Evolutionary conservation across 2,329 filamentous ascomycete genomes (phyloP).

Genomic region (Fonsecaea multimorphosa): DNA sequence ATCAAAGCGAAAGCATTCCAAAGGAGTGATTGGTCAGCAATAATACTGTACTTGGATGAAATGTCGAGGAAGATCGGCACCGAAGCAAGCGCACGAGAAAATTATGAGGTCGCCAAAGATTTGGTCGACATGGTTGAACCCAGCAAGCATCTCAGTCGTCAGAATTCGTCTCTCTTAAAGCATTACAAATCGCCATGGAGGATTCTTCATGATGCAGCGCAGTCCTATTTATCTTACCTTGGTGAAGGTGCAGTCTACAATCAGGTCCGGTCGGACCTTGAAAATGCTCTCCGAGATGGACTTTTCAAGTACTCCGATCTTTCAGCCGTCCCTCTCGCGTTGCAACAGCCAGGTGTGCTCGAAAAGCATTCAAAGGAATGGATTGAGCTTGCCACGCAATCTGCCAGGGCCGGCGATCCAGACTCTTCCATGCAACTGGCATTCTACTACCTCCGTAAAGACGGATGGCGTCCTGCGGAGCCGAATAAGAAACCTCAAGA

Average conservation of each 20-base stretch:
- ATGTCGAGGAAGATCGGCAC: conserved; percentile 13
- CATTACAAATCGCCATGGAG: conserved; percentile 25
- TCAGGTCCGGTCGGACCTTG: conserved; percentile 24
- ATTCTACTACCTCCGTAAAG: conserved; percentile 29
- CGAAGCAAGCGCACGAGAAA: conserved; percentile 18
- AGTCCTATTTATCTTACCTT: conserved; percentile 26
- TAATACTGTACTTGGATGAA: conserved; percentile 26
- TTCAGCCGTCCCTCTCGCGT: conserved; percentile 19
- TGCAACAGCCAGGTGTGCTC: conserved; percentile 17
- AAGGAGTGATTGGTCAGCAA: conserved; percentile 27
- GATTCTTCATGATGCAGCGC: conserved; percentile 21
- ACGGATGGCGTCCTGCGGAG: conserved; percentile 30
- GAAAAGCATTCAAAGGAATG: conserved; percentile 25
- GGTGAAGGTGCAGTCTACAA: conserved; percentile 9
- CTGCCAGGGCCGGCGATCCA: conserved; percentile 25
- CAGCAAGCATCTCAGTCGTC: conserved; percentile 1
- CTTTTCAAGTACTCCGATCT: conserved; percentile 29
- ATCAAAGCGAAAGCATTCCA: conserved; percentile 18
- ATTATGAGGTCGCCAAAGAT: conserved; percentile 28
- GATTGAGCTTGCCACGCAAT: conserved; percentile 26
- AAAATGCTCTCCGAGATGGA: conserved; percentile 27
- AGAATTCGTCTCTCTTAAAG: conserved; percentile 12
- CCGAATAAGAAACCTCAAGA: conserved; percentile 11
- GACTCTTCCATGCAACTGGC: conserved; percentile 29
- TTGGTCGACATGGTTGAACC: conserved; percentile 26